Evolutionary conservation across 2,329 filamentous ascomycete species (phyloP).

Genomic region (Stagonosporopsis chrysanthemi): DNA sequence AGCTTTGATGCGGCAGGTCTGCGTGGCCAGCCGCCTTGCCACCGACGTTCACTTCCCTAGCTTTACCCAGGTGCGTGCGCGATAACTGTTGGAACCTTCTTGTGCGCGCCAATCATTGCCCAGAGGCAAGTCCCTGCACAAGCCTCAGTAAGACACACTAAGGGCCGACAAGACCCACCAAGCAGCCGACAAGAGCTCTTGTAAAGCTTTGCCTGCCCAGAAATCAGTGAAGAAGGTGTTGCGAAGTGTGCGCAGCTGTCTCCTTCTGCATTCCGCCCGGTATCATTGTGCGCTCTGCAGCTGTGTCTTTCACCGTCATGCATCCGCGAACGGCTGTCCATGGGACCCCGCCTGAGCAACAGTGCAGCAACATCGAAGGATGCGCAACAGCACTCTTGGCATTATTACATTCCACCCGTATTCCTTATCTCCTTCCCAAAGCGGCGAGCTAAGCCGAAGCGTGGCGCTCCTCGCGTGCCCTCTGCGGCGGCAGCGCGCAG

Average conservation of each 20-base stretch:
- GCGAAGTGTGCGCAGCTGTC: neutral
- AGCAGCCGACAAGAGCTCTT: conserved; percentile 20
- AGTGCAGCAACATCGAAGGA: conserved; percentile 6
- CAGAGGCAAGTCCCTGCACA: conserved; percentile 22
- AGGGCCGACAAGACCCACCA: conserved; percentile 19
- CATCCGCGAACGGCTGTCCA: conserved; percentile 5
- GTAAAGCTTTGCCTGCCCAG: conserved; percentile 16
- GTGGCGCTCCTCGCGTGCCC: too few relatives aligned
- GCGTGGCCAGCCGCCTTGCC: conserved; percentile 29
- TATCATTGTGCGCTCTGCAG: neutral
- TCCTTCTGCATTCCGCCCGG: neutral
- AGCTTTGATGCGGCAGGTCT: conserved; percentile 27
- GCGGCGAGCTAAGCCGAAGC: too few relatives aligned
- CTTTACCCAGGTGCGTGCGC: conserved; percentile 16
- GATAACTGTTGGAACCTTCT: conserved; percentile 13
- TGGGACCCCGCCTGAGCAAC: neutral
- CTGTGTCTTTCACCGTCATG: neutral
- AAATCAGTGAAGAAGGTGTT: neutral
- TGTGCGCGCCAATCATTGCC: conserved; percentile 20
- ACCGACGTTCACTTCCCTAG: conserved; percentile 27
- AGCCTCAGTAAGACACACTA: conserved; percentile 25
- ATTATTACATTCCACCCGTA: conserved; percentile 19
- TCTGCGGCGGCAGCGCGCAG: too few relatives aligned
- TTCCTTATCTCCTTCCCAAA: conserved; percentile 16
- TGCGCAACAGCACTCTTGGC: conserved; percentile 12